These are phyloP conservation scores for Termitomyces sp. DNA, from an alignment of 768 basidiomycete species.

Conservation along the genomic window DNA sequence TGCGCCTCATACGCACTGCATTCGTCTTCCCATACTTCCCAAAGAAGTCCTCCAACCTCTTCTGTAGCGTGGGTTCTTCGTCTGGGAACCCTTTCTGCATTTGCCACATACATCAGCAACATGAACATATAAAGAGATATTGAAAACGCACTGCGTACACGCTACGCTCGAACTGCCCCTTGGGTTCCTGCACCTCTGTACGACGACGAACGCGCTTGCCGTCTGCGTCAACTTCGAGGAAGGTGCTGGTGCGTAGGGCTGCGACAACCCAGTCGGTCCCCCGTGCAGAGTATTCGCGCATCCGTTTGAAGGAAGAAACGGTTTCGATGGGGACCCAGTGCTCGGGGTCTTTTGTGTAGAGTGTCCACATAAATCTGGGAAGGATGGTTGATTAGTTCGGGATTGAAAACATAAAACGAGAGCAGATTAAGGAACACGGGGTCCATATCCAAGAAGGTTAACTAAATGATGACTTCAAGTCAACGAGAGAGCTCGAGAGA, in stretches of 20 bases:
- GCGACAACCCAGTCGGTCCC: constrained; percentile 69
- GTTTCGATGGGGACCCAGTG: constrained; percentile 91
- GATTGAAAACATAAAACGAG: not conserved
- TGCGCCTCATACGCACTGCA: constrained; percentile 86
- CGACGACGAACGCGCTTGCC: constrained; percentile 70
- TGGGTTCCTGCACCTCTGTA: constrained; percentile 74
- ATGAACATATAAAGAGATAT: not conserved
- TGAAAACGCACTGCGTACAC: constrained; percentile 75
- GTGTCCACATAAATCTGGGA: constrained; percentile 89
- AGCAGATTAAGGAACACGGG: not conserved
- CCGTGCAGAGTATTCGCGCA: constrained; percentile 63
- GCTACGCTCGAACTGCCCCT: constrained; percentile 77
- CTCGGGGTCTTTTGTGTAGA: constrained; percentile 74
- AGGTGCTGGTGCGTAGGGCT: constrained; percentile 50
- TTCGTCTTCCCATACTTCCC: constrained; percentile 70
- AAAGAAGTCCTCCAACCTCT: constrained; percentile 77
- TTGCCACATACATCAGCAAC: not conserved
- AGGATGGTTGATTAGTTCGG: not conserved
- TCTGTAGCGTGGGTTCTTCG: constrained; percentile 60
- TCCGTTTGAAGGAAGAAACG: constrained; percentile 92
- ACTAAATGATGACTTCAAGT: not conserved
- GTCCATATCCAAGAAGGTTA: not conserved
- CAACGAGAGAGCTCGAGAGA: not conserved
- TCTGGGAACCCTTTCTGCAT: constrained; percentile 87
- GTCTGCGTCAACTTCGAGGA: constrained; percentile 72